Conservation (phyloP, 2,329 filamentous ascomycete species). For the Aspergillus phoenicis region DNA sequence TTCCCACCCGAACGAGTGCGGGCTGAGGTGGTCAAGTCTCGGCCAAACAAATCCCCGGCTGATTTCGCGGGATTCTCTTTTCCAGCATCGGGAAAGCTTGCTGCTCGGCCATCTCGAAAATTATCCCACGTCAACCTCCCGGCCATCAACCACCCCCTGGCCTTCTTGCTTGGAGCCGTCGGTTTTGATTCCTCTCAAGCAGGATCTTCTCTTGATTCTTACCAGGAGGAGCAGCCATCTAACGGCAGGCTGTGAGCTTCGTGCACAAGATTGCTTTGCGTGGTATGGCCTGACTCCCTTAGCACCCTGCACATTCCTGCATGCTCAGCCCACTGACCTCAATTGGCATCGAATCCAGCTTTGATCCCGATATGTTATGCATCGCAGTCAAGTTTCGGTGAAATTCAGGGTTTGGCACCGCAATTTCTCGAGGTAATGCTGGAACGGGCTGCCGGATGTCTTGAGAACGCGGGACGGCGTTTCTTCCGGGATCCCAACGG, state of each 20-base stretch:
- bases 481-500: constrained; percentile 45
- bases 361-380: constrained; percentile 31
- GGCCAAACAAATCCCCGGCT: constrained; percentile 38
- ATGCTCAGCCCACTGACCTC: constrained; percentile 5
- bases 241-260: constrained; percentile 13
- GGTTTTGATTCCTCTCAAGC: neutral
- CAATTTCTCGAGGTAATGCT: constrained; percentile 50
- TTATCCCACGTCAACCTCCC: constrained; percentile 20
- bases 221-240: neutral
- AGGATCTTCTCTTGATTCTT: neutral
- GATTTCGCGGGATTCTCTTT: constrained; percentile 30
- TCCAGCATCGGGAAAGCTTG: constrained; percentile 27
- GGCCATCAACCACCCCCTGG: constrained; percentile 2
- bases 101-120: constrained; percentile 21
- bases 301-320: constrained; percentile 8
- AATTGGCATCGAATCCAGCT: neutral
- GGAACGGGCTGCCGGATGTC: constrained; percentile 53
- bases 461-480: constrained; percentile 53
- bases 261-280: constrained; percentile 12
- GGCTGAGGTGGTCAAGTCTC: constrained; percentile 31
- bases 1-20: constrained; percentile 23
- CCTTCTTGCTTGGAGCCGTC: neutral
- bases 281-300: constrained; percentile 12
- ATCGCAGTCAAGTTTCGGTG: constrained; percentile 24
- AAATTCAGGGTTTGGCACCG: constrained; percentile 30